A percentile compares a stretch with the other conserved stretches of the same genome.
Conservation (phyloP, 805 yeast genomes). For the Yarrowia deformans region DNA sequence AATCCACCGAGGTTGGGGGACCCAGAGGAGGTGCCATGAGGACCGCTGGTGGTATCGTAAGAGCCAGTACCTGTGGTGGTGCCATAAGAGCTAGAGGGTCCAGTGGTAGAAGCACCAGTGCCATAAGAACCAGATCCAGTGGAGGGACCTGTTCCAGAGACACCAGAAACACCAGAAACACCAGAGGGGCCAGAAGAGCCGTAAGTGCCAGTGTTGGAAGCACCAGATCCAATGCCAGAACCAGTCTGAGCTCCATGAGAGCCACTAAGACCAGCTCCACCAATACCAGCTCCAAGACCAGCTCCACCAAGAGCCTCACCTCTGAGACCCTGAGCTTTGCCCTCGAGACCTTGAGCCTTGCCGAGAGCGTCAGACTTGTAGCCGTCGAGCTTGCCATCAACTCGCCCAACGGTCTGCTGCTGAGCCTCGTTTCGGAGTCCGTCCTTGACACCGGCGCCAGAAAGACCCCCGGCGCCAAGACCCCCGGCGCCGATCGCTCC, state of each 20-base stretch:
- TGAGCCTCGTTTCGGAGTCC: neutral
- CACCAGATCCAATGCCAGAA: neutral
- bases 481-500: neutral
- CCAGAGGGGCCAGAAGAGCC: too few species aligned
- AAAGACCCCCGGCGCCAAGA: neutral
- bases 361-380: neutral
- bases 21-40: neutral
- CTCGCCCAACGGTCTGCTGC: conserved; percentile 1
- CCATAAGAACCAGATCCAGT: neutral
- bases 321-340: neutral
- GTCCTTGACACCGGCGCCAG: neutral
- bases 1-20: conserved; percentile 11
- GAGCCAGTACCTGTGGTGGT: neutral
- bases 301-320: neutral
- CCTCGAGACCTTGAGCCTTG: too few species aligned
- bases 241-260: neutral
- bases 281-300: conserved; percentile 4
- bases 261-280: neutral
- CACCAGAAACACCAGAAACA: neutral
- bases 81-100: neutral
- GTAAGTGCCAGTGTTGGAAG: neutral
- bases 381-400: too few species aligned
- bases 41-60: too few species aligned
- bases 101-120: neutral
- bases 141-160: neutral